These are phyloP conservation scores for Fusarium sp. DNA, from an alignment of 2,329 filamentous ascomycete species.

Conservation along the genomic window DNA sequence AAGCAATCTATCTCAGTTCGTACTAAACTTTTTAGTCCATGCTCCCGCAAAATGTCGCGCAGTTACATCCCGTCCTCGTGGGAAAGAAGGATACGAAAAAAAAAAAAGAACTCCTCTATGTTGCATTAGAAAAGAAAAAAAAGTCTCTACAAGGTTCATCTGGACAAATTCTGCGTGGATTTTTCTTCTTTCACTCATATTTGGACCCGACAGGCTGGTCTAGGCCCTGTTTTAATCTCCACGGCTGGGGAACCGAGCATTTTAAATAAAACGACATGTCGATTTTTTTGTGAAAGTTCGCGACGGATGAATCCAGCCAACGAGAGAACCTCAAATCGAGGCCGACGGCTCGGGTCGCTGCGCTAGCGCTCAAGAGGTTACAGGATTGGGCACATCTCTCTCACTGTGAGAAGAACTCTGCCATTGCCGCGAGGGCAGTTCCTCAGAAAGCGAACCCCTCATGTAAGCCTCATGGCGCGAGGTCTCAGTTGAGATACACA, in stretches of 20 bases:
- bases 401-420: not conserved
- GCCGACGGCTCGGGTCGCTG: constrained; percentile 32
- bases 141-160: not conserved
- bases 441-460: not conserved
- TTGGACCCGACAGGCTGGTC: not conserved
- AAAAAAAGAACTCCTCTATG: not conserved
- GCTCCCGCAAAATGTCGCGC: not conserved
- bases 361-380: constrained; percentile 17
- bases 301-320: constrained; percentile 3
- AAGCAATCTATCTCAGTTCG: not conserved
- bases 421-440: not conserved
- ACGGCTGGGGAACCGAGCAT: constrained; percentile 4
- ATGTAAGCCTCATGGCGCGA: not conserved
- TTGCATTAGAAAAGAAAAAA: not conserved
- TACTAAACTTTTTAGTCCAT: not conserved
- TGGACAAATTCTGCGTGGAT: not conserved
- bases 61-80: not conserved
- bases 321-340: not conserved
- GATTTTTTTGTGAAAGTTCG: not conserved
- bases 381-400: not conserved
- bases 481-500: not conserved
- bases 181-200: not conserved
- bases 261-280: not conserved
- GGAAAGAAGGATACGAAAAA: not conserved
- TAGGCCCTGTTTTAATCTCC: not conserved